These are phyloP conservation scores for Ophiocordyceps camponoti-leonardi DNA, from an alignment of 2,329 filamentous ascomycete genomes.

Conservation along the genomic window DNA sequence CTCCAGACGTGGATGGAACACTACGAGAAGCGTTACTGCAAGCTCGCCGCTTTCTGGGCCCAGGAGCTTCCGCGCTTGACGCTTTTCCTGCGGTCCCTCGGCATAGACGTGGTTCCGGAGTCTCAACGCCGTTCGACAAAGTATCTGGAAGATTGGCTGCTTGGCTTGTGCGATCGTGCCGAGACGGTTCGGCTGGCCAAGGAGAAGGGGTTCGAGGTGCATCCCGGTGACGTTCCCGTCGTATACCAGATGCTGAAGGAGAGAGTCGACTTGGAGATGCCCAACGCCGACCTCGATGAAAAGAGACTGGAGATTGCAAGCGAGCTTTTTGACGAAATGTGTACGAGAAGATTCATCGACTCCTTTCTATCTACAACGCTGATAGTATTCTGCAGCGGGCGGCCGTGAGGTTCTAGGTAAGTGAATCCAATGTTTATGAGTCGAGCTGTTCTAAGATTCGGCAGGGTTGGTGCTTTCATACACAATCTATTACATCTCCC, in stretches of 20 bases:
- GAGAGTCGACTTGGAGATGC: background rate
- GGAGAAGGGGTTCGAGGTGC: background rate
- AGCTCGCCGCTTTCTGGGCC: background rate
- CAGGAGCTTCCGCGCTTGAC: background rate
- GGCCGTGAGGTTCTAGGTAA: background rate
- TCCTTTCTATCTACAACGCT: background rate
- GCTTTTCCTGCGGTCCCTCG: background rate
- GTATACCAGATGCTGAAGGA: background rate
- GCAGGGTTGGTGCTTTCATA: background rate
- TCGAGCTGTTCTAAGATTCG: background rate
- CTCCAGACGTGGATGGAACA: background rate
- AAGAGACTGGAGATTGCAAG: background rate
- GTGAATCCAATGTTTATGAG: background rate
- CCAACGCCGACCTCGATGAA: background rate
- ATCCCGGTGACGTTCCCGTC: background rate
- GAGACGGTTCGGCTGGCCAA: background rate
- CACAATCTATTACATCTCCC: constrained; percentile 1
- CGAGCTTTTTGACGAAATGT: constrained; percentile 1
- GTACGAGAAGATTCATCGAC: background rate
- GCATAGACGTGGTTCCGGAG: background rate
- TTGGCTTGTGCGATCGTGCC: background rate
- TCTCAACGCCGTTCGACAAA: background rate
- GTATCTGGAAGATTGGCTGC: background rate
- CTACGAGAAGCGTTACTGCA: background rate
- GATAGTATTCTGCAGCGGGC: background rate